Conservation (phyloP, 108 stramenopile genomes). For the Fistulifera pelliculosa region DNA sequence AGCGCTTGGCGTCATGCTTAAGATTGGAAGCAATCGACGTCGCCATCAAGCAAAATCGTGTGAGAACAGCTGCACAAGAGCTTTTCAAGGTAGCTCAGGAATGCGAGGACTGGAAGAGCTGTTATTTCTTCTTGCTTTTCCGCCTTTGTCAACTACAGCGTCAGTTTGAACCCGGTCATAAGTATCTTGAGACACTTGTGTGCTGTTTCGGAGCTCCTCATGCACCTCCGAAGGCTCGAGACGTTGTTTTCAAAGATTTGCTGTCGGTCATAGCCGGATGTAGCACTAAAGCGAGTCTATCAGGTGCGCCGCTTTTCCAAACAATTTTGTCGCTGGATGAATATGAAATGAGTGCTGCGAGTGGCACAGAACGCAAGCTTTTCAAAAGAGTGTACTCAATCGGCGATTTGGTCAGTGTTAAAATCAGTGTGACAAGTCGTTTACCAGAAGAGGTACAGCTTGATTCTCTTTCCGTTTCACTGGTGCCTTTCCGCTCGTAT, state of each 20-base stretch:
- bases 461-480: conserved; percentile 38
- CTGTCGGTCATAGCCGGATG: conserved; percentile 45
- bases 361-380: conserved; percentile 40
- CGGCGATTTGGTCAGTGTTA: conserved; percentile 43
- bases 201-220: conserved; percentile 55
- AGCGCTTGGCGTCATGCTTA: conserved; percentile 46
- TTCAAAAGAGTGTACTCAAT: conserved; percentile 42
- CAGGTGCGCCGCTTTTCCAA: conserved; percentile 50
- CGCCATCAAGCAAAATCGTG: conserved; percentile 42
- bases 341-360: conserved; percentile 24
- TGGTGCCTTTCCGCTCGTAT: conserved; percentile 37
- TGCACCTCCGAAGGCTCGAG: conserved; percentile 40
- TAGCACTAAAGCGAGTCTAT: conserved; percentile 37
- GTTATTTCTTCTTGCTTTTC: conserved; percentile 67
- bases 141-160: conserved; percentile 73
- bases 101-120: conserved; percentile 64
- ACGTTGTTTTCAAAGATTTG: conserved; percentile 51
- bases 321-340: conserved; percentile 34
- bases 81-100: conserved; percentile 44
- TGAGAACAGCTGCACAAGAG: conserved; percentile 33
- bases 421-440: conserved; percentile 38
- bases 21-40: conserved; percentile 61
- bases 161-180: conserved; percentile 34
- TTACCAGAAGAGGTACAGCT: conserved; percentile 50
- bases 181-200: conserved; percentile 67